Evolutionary conservation across 2,329 filamentous ascomycete species (phyloP), one percentile per base, ranked within the genome.

Genomic region (Zymoseptoria passerinii): DNA sequence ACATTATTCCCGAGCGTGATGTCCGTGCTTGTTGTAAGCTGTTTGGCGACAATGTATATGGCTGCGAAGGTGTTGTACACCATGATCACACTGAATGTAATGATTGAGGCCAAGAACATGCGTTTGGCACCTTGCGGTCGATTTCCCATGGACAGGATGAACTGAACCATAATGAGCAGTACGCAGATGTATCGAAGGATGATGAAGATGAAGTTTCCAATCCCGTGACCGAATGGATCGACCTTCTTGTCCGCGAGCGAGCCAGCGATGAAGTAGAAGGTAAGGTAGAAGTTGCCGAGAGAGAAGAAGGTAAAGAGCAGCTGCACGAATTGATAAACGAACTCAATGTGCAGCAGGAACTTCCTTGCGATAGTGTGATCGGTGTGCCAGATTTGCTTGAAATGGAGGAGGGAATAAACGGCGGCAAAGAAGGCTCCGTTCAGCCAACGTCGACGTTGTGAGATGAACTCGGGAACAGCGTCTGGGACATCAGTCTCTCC

Each of bases 361-460:
- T 99, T 99, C 66, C 94, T 88, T 44, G 85, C 81, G 20, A 97
- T 70, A 0, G 90, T 94, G 74, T 99, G 94, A 72, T 97, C 94
- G 0, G 94, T 99, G 23, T 77, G 76, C 89, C 92, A 95, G 69
- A 99, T 86, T 75, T 99, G 95, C 66, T 83, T 86, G 74, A 92
- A 96, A 75, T 99, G 94, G 49, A 96, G 88, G 2, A 97, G 84
- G 1, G 92, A 97, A 79, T 97, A 99, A 55, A 97, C 92, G 50
- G 94, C 94, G 0, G 94, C 95, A 72, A 99, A 99, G 79, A 99
- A 99, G 65, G 94, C 94, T 71, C 94, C 94, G 72, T 99, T 99
- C 62, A 99, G 85, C 94, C 94, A 99, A 74, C 94, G 85, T 71
- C 94, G 85, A 70, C 94, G 88, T 71, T 99, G 94, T 0, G 92